phyloP scores from a whole-genome alignment of 805 yeast species.

The Wickerhamiella bombiphila region DNA sequence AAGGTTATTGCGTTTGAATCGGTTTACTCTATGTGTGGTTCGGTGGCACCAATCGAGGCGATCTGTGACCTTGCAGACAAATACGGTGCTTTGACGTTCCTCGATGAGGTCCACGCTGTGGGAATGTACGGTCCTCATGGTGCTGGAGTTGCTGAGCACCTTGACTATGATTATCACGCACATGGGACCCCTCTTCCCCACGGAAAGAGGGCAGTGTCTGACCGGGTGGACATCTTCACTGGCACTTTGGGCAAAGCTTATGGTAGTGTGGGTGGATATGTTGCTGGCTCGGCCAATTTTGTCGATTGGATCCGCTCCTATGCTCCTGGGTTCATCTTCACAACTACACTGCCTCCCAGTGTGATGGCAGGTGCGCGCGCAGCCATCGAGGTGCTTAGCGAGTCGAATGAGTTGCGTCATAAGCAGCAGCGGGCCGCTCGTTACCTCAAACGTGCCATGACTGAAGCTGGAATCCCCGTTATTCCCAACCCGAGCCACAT shows the following conservation, averaged over 20 bases:
- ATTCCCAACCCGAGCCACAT: slow-evolving; percentile 96
- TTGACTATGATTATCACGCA: slow-evolving; percentile 74
- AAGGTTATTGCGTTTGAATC: slow-evolving; percentile 94
- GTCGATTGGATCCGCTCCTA: slow-evolving; percentile 93
- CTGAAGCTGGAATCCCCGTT: slow-evolving; percentile 72
- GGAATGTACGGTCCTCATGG: slow-evolving; percentile 99
- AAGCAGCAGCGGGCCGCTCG: slow-evolving; percentile 74
- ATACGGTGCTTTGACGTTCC: slow-evolving; percentile 91
- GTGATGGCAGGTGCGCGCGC: slow-evolving; percentile 90
- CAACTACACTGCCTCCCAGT: slow-evolving; percentile 95
- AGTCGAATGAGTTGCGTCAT: slow-evolving; percentile 61
- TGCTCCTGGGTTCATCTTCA: slow-evolving; percentile 95
- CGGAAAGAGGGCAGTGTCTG: slow-evolving; percentile 54
- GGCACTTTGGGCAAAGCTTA: slow-evolving; percentile 96
- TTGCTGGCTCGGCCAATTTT: slow-evolving; percentile 71
- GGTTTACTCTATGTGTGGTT: slow-evolving; percentile 97
- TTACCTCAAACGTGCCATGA: slow-evolving; percentile 64
- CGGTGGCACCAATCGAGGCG: slow-evolving; percentile 81
- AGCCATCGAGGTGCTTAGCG: slow-evolving; percentile 73
- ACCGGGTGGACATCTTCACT: slow-evolving; percentile 87
- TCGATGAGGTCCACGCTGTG: slow-evolving; percentile 98
- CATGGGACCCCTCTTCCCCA: slow-evolving; percentile 34
- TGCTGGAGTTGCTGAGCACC: slow-evolving; percentile 98
- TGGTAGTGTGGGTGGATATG: slow-evolving; percentile 96
- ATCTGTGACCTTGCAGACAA: slow-evolving; percentile 94